Conservation (phyloP, 371 early-diverging fungal genomes). For the Encephalitozoon cuniculi region DNA sequence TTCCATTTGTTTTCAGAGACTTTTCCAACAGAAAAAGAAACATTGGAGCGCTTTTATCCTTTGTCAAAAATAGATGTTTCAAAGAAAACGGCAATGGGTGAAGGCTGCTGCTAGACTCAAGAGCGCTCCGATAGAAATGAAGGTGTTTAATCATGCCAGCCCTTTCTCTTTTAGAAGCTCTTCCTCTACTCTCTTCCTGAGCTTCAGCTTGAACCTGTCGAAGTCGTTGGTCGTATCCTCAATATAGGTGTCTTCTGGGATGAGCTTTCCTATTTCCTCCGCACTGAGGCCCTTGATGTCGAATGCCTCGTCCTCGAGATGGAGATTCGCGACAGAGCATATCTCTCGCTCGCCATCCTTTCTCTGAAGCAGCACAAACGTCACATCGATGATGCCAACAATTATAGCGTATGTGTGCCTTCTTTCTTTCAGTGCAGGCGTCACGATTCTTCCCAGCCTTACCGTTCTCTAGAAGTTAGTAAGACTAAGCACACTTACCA, state of each 20-base stretch:
- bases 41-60: not conserved
- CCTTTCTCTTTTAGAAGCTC: constrained; percentile 32
- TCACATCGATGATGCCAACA: constrained; percentile 41
- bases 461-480: constrained; percentile 26
- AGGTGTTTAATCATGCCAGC: constrained; percentile 4
- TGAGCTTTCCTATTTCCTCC: constrained; percentile 1
- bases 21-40: not conserved
- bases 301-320: constrained; percentile 31
- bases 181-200: constrained; percentile 30
- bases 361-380: constrained; percentile 37
- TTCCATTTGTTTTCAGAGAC: not conserved
- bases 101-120: not conserved
- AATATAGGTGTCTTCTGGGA: not conserved
- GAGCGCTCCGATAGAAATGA: not conserved
- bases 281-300: constrained; percentile 16
- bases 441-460: constrained; percentile 39
- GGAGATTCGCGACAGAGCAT: constrained; percentile 10
- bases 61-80: not conserved
- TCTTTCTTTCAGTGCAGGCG: constrained; percentile 1
- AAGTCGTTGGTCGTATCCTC: constrained; percentile 34
- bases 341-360: constrained; percentile 23
- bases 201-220: constrained; percentile 40
- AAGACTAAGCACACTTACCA: not conserved
- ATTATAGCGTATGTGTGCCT: constrained; percentile 35
- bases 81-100: not conserved